These are phyloP conservation scores for Haplosporangium gracile DNA, from an alignment of 192 early-diverging fungal genomes.

Conservation along the genomic window DNA sequence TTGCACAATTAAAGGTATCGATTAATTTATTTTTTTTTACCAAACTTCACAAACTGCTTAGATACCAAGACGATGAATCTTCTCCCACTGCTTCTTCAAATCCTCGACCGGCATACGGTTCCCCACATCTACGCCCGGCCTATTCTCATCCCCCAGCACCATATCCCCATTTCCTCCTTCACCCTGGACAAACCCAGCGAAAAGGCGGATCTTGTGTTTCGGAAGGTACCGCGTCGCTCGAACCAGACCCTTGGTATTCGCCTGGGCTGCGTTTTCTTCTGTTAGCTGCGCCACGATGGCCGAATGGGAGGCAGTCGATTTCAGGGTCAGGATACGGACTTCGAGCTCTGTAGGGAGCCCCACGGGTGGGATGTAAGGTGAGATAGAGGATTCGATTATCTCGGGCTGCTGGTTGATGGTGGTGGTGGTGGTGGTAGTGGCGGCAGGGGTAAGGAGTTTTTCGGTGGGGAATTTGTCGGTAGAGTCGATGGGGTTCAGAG, in stretches of 20 bases:
- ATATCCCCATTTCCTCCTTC: background rate
- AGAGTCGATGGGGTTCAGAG: background rate
- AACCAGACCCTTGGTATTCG: conserved; percentile 19
- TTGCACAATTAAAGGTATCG: background rate
- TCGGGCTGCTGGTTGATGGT: background rate
- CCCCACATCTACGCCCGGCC: conserved; percentile 28
- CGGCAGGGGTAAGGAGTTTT: background rate
- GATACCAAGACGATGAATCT: conserved; percentile 33
- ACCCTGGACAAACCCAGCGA: background rate
- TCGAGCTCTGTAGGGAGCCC: conserved; percentile 13
- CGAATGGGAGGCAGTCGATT: background rate
- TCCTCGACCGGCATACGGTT: conserved; percentile 39
- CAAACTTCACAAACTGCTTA: background rate
- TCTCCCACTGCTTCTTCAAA: conserved; percentile 49
- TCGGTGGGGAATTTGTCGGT: background rate
- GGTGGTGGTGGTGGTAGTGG: background rate
- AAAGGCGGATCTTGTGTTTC: conserved; percentile 1
- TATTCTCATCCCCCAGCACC: background rate
- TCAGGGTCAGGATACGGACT: conserved; percentile 13
- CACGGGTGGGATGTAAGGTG: background rate
- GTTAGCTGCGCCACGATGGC: background rate
- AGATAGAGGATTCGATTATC: background rate
- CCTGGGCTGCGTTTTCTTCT: background rate
- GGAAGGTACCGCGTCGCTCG: conserved; percentile 27
- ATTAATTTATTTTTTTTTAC: background rate